Evolutionary conservation across 495 filamentous ascomycete genomes (phyloP), one percentile per base, ranked within the genome.

Genomic region (Extremus antarcticus): DNA sequence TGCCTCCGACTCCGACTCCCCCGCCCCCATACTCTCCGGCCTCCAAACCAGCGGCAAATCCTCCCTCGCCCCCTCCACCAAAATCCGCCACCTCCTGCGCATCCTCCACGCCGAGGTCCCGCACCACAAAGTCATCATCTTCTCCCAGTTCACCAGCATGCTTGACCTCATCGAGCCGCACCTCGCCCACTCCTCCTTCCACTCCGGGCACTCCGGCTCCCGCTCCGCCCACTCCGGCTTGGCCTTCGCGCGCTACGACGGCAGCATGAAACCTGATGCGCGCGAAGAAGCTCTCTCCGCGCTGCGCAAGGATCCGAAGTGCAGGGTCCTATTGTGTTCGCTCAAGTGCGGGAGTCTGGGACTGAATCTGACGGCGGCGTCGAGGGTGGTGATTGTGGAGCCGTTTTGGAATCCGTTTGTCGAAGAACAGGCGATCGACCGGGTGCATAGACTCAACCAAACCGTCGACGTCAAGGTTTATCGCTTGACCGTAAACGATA

Each of bases 391-490:
- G 39, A 96, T 98, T 64, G 72, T 98, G 25, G 92, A 98, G 65
- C 92, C 92, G 0, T 98, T 97, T 70, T 98, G 92, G 92, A 98
- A 98, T 70, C 86, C 92, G 46, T 98, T 98, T 61, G 86, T 97
- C 23, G 92, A 98, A 76, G 92, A 96, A 68, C 92, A 97, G 76
- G 92, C 92, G 10, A 98, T 98, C 61, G 92, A 98, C 67, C 89
- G 92, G 43, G 92, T 98, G 45, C 92, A 98, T 61, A 87, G 92
- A 11, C 81, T 98, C 41, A 96, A 92, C 52, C 92, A 98, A 70
- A 95, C 88, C 15, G 73, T 87, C 15, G 90, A 96, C 64, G 92
- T 98, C 39, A 80, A 88, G 21, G 90, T 98, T 51, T 98, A 94
- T 75, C 90, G 89, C 59, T 76, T 98, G 59, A 94, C 90, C 13